These are phyloP conservation scores for Capsella rubella DNA, from an alignment of 441 rosid species.

Conservation along the genomic window DNA sequence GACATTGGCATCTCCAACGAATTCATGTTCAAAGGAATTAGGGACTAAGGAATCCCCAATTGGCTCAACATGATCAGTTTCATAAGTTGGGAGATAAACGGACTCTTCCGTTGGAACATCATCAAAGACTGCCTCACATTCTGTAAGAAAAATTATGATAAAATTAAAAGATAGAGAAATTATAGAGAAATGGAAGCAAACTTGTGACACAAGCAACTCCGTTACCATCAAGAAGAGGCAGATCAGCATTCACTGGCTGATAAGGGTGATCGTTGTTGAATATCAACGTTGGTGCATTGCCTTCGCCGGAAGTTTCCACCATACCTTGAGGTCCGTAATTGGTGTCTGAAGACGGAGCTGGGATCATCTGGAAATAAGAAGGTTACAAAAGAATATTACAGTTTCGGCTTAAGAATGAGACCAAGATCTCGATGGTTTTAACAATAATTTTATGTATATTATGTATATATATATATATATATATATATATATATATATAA, in stretches of 20 bases:
- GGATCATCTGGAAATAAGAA: not conserved
- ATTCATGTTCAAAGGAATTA: not conserved
- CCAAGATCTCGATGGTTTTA: not conserved
- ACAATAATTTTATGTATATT: not conserved
- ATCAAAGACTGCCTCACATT: not conserved
- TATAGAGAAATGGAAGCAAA: not conserved
- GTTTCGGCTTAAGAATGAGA: not conserved
- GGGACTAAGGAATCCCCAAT: slow-evolving; percentile 2
- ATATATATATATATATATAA: not conserved
- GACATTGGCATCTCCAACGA: not conserved
- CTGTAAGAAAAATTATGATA: not conserved
- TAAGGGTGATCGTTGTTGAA: slow-evolving; percentile 5
- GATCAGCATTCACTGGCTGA: not conserved
- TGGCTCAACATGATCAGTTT: slow-evolving; percentile 22
- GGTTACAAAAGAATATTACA: slow-evolving; percentile 2
- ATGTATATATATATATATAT: no score
- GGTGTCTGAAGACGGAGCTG: slow-evolving; percentile 8
- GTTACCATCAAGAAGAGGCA: slow-evolving; percentile 29
- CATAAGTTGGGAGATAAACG: slow-evolving; percentile 16
- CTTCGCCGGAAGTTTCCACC: slow-evolving; percentile 21
- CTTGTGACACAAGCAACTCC: slow-evolving; percentile 17
- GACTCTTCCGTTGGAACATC: slow-evolving; percentile 12
- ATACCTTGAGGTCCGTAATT: not conserved
- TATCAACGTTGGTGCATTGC: not conserved
- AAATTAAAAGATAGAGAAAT: not conserved